Base-by-base conservation (phyloP, 768 basidiomycete species). In the Porpolomopsis calyptriformis region DNA sequence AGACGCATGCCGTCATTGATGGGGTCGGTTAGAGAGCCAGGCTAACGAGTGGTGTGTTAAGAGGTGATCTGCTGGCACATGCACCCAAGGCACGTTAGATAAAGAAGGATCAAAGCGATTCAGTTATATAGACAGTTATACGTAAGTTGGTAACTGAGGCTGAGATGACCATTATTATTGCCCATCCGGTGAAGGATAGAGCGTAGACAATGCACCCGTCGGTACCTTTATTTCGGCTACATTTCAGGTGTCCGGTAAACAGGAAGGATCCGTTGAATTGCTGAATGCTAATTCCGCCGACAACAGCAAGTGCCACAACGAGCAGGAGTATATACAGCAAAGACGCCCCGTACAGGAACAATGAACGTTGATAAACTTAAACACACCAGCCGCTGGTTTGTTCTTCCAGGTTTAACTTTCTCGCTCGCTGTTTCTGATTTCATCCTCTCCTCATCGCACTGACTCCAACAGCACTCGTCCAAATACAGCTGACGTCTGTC, bases 251-350 rank as follows among this genome's bases (percentile, higher is more conserved):
- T 18, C 20, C 37, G 37, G 20, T 10, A 33, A 19, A 23, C 18
- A 34, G 43, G 25, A 29, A 19, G 41, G 24, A n/a, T 16, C 14
- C 23, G 43, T 31, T 44, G 26, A 44, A 11, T 37, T n/a, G 24
- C 18, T 19, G 22, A 38, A n/a, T 26, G 23, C 16, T 46, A 46
- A 46, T 37, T 46, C 45, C 45, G 45, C 45, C 45, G 45, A 46
- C 23, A 18, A 14, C 20, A 4, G 6, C 10, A 23, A 2, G 35
- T 19, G 27, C 43, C 44, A 25, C 33, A 37, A 45, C 9, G 20
- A 18, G 16, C 25, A 11, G 16, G n/a, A n/a, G 42, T 12, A n/a
- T 20, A 43, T 18, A 20, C 29, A 18, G 20, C n/a, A 34, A 18
- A 22, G 27, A 16, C 5, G 23, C 14, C 8, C 11, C 6, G 26